Percentiles rank a stretch among this genome's conserved stretches.
Conservation (phyloP, 129 eudicot species). For the Flaveria linearis region DNA sequence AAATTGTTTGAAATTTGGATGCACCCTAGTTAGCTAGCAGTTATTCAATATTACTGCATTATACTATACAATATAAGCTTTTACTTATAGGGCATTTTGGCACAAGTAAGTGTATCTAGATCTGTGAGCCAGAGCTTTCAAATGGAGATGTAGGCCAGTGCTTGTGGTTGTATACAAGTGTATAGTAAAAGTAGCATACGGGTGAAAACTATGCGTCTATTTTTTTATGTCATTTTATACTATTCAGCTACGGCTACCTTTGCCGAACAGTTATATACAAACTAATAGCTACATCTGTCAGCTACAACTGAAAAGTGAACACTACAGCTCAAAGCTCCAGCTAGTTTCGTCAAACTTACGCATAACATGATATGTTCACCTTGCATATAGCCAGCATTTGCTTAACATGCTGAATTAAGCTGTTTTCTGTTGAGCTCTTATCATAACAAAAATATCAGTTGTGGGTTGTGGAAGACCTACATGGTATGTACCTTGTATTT, state of each 20-base stretch:
- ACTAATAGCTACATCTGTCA: not conserved
- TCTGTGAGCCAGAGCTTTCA: not conserved
- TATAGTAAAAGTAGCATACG: too few species aligned
- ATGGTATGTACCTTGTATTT: conserved; percentile 66
- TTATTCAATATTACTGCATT: not conserved
- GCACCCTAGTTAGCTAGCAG: not conserved
- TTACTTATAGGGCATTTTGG: not conserved
- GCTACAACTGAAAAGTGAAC: not conserved
- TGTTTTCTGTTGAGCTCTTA: not conserved
- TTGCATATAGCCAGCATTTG: not conserved
- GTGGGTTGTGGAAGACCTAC: not conserved
- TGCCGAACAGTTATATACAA: not conserved
- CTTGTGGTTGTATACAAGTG: not conserved
- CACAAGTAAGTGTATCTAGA: not conserved
- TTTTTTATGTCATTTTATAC: not conserved
- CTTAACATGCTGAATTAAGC: conserved; percentile 9
- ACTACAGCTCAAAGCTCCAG: too few species aligned
- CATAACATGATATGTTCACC: not conserved
- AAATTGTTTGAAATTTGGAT: conserved; percentile 7
- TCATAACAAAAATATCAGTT: conserved; percentile 9
- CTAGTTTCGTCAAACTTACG: not conserved
- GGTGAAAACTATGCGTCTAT: not conserved
- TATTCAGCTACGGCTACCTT: not conserved
- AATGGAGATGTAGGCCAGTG: not conserved
- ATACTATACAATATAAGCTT: not conserved